These are phyloP conservation scores for Thozetella sp. DNA, from an alignment of 495 filamentous ascomycete genomes.

Conservation along the genomic window DNA sequence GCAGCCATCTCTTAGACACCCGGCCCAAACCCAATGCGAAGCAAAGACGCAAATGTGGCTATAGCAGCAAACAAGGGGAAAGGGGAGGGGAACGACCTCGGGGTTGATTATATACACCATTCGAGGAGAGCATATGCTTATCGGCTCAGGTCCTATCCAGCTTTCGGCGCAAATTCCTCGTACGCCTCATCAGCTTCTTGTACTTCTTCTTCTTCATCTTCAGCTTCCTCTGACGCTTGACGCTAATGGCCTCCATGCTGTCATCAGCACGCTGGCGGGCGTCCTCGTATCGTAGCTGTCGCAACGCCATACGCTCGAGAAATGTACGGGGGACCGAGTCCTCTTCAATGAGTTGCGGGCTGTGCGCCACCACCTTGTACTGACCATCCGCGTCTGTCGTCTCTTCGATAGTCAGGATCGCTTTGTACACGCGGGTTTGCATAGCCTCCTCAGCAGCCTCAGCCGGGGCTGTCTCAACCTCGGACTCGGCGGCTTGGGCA, in stretches of 20 bases:
- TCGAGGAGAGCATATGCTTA: neutral
- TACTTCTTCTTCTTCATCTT: constrained; percentile 99
- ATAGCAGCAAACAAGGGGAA: constrained; percentile 9
- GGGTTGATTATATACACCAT: constrained; percentile 22
- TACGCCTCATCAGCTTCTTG: constrained; percentile 96
- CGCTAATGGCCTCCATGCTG: constrained; percentile 72
- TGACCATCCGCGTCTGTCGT: constrained; percentile 69
- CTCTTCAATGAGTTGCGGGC: constrained; percentile 47
- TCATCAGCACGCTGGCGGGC: constrained; percentile 34
- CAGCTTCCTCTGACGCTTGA: constrained; percentile 81
- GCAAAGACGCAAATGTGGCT: neutral
- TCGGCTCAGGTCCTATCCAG: constrained; percentile 63
- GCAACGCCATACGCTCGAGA: constrained; percentile 50
- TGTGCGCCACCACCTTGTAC: constrained; percentile 56
- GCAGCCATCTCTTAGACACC: neutral
- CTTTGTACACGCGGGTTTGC: constrained; percentile 69
- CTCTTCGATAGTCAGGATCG: constrained; percentile 82
- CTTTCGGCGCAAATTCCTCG: constrained; percentile 85
- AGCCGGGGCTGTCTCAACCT: constrained; percentile 26
- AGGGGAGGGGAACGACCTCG: neutral
- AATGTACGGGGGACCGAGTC: constrained; percentile 39
- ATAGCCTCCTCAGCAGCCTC: constrained; percentile 33
- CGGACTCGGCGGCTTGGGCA: constrained; percentile 46
- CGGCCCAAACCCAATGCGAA: neutral
- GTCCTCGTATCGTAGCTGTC: constrained; percentile 51